Conservation (phyloP, 2,329 filamentous ascomycete species). For the Lojkania enalia region DNA sequence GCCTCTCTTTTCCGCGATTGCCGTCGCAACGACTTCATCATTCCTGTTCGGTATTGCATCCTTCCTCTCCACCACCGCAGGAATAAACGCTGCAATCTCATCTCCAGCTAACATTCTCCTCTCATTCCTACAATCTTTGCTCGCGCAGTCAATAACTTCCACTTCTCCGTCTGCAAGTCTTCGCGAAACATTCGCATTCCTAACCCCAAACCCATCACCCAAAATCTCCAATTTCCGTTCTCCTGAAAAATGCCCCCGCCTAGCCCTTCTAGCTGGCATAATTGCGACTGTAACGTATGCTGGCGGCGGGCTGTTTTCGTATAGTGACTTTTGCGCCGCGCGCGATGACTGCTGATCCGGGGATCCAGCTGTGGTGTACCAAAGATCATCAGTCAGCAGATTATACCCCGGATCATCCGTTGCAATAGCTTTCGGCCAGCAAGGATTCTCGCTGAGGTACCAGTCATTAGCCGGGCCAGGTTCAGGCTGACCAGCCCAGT, state of each 20-base stretch:
- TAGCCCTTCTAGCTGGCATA: background rate
- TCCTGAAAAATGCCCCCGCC: background rate
- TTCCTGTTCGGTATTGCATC: background rate
- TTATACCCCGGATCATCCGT: slow-evolving; percentile 6
- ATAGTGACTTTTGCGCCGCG: slow-evolving; percentile 1
- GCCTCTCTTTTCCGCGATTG: background rate
- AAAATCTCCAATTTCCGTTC: no score
- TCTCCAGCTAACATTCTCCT: slow-evolving; percentile 1
- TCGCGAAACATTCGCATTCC: slow-evolving; percentile 1
- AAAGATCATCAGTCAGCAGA: slow-evolving; percentile 3
- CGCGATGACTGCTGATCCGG: background rate
- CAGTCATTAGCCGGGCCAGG: slow-evolving; percentile 7
- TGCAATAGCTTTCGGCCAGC: slow-evolving; percentile 9
- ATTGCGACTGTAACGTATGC: background rate
- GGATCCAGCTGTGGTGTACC: slow-evolving; percentile 4
- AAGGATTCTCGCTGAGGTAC: slow-evolving; percentile 6
- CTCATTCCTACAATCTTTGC: background rate
- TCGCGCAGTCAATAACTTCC: slow-evolving; percentile 1
- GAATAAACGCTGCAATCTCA: slow-evolving; percentile 3
- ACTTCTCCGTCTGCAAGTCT: background rate
- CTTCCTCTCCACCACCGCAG: background rate
- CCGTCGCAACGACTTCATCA: background rate
- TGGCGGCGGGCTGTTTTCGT: background rate
- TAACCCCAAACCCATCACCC: slow-evolving; percentile 1
- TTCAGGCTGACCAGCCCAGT: background rate